Evolutionary conservation across 1,139 yeast genomes (phyloP).

Genomic region (Blastobotrys persicus): DNA sequence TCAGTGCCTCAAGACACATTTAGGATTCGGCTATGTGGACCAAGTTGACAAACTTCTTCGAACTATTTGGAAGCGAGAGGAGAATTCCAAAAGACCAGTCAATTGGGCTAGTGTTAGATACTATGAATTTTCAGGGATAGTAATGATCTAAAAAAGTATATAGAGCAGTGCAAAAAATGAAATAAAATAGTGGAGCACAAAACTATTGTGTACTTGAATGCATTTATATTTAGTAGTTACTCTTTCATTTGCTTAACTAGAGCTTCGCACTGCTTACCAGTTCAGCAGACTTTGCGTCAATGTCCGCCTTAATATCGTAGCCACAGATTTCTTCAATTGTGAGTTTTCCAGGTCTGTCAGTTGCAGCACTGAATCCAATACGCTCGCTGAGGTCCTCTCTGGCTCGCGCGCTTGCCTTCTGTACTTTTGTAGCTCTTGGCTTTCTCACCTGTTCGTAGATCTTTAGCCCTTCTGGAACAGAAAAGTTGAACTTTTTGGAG

Average conservation of each 20-base stretch:
- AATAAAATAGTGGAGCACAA: no score
- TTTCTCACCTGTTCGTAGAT: constrained; percentile 34
- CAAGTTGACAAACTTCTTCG: constrained; percentile 5
- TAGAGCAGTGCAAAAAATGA: neutral
- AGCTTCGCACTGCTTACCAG: neutral
- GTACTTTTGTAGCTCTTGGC: constrained; percentile 34
- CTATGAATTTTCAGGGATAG: constrained; percentile 6
- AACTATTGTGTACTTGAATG: no score
- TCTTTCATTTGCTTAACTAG: neutral
- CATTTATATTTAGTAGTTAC: no score
- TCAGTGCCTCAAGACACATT: neutral
- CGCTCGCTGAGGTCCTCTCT: neutral
- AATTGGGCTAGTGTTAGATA: constrained; percentile 7
- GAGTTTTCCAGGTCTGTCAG: neutral
- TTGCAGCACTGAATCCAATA: neutral
- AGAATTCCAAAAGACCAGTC: neutral
- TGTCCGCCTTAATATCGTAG: neutral
- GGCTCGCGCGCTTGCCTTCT: constrained; percentile 19
- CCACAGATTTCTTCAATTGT: neutral
- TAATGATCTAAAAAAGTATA: constrained; percentile 1
- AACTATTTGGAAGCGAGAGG: constrained; percentile 4
- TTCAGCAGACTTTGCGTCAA: neutral
- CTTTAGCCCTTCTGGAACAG: constrained; percentile 18
- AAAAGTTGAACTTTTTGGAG: constrained; percentile 22
- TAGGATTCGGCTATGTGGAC: constrained; percentile 5